These are phyloP conservation scores for Oryza meyeriana DNA, from an alignment of 176 grass and related monocot species.

Conservation along the genomic window DNA sequence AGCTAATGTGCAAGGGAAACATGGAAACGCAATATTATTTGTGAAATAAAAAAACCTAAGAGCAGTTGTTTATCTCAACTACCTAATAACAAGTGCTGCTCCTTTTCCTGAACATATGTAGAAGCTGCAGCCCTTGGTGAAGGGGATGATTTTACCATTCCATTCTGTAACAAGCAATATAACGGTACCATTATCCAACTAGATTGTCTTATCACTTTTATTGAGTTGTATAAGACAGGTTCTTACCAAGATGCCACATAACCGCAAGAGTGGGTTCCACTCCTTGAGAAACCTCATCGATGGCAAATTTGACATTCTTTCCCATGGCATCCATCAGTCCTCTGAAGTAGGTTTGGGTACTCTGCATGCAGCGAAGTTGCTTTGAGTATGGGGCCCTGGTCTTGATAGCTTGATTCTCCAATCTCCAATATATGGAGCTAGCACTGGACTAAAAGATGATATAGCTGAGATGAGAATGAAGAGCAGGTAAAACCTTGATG, in stretches of 20 bases:
- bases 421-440: neutral
- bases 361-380: constrained; percentile 35
- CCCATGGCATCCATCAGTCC: constrained; percentile 71
- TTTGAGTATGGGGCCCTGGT: neutral
- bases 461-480: constrained; percentile 24
- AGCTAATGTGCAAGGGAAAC: neutral
- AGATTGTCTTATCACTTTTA: neutral
- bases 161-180: constrained; percentile 67
- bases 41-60: neutral
- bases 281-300: constrained; percentile 62
- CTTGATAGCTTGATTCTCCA: constrained; percentile 7
- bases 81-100: constrained; percentile 62
- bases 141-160: constrained; percentile 66
- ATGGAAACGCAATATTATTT: neutral
- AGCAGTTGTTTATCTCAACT: neutral
- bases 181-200: constrained; percentile 1
- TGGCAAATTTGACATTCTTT: constrained; percentile 54
- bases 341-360: constrained; percentile 39
- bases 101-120: constrained; percentile 55
- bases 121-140: constrained; percentile 75
- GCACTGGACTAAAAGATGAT: neutral
- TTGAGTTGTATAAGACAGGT: constrained; percentile 7
- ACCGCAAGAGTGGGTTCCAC: constrained; percentile 38
- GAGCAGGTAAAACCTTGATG: constrained; percentile 52
- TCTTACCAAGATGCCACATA: constrained; percentile 88